phyloP scores from a whole-genome alignment of 352 stramenopile genomes.

The Phytopythium litorale region DNA sequence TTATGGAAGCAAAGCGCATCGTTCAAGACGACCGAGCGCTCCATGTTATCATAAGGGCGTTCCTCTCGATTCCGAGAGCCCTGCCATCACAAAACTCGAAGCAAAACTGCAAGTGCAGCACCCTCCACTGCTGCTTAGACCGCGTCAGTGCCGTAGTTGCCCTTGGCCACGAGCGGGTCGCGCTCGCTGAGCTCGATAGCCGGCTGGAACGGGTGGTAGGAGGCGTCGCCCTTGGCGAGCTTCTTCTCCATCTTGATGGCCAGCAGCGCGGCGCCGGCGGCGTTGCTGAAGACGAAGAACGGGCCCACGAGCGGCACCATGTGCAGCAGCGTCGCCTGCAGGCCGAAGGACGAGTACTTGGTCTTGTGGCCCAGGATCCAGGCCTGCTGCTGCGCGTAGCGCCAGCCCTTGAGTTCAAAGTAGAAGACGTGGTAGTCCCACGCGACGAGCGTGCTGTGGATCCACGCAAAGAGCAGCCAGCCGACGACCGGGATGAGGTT shows the following conservation, averaged over 20 bases:
- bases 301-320: conserved; percentile 50
- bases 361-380: conserved; percentile 34
- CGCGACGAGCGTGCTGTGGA: conserved; percentile 48
- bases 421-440: conserved; percentile 63
- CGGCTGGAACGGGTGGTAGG: conserved; percentile 8
- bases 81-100: too few relatives aligned
- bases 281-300: conserved; percentile 65
- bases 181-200: conserved; percentile 6
- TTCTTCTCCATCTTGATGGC: conserved; percentile 55
- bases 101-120: neutral
- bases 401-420: conserved; percentile 44
- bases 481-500: conserved; percentile 55
- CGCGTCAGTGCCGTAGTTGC: conserved; percentile 1
- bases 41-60: too few relatives aligned
- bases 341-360: conserved; percentile 51
- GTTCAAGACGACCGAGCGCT: too few relatives aligned
- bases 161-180: conserved; percentile 7
- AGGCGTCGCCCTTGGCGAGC: conserved; percentile 18
- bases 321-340: conserved; percentile 49
- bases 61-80: too few relatives aligned
- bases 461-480: conserved; percentile 47
- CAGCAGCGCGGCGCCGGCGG: conserved; percentile 48
- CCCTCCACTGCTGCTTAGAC: neutral
- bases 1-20: too few relatives aligned
- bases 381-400: conserved; percentile 42